phyloP scores from a whole-genome alignment of 768 basidiomycete species.

The Auriculariales sp. region DNA sequence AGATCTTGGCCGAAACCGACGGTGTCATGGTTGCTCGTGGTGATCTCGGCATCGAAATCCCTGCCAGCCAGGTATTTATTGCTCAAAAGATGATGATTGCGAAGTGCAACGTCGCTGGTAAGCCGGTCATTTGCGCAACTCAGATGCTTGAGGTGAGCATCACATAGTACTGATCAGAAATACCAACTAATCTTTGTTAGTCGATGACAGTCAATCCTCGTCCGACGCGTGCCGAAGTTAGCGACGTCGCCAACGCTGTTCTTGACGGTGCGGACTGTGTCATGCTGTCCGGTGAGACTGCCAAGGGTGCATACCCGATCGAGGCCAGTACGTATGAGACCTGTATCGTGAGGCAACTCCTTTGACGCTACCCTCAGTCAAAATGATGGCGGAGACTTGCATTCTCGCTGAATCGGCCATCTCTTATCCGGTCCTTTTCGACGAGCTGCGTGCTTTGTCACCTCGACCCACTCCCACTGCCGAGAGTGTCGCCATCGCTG shows the following conservation, averaged over 20 bases:
- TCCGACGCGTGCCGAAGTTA: slow-evolving; percentile 96
- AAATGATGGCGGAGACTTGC: slow-evolving; percentile 99
- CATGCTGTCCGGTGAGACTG: slow-evolving; percentile 99
- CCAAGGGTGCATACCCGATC: slow-evolving; percentile 92
- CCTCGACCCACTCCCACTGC: slow-evolving; percentile 82
- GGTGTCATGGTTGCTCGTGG: slow-evolving; percentile 99
- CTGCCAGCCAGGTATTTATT: slow-evolving; percentile 97
- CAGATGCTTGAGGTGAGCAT: slow-evolving; percentile 88
- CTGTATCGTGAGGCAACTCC: slow-evolving; percentile 3
- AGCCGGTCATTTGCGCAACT: slow-evolving; percentile 96
- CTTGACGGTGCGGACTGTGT: slow-evolving; percentile 98
- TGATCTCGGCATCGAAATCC: slow-evolving; percentile 98
- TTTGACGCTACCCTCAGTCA: slow-evolving; percentile 32
- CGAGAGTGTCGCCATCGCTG: slow-evolving; percentile 93
- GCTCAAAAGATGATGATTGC: slow-evolving; percentile 99
- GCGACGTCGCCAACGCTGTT: slow-evolving; percentile 98
- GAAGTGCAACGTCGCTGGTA: slow-evolving; percentile 95
- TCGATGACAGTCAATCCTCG: slow-evolving; percentile 99
- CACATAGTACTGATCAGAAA: neutral
- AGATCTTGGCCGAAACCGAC: slow-evolving; percentile 87
- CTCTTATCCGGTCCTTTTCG: slow-evolving; percentile 88
- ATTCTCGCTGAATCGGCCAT: slow-evolving; percentile 90
- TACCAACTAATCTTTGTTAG: slow-evolving; percentile 20
- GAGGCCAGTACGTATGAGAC: slow-evolving; percentile 56
- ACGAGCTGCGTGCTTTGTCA: slow-evolving; percentile 69